These are phyloP conservation scores for Aspergillus tubingensis DNA, from an alignment of 2,329 filamentous ascomycete genomes.

Conservation along the genomic window DNA sequence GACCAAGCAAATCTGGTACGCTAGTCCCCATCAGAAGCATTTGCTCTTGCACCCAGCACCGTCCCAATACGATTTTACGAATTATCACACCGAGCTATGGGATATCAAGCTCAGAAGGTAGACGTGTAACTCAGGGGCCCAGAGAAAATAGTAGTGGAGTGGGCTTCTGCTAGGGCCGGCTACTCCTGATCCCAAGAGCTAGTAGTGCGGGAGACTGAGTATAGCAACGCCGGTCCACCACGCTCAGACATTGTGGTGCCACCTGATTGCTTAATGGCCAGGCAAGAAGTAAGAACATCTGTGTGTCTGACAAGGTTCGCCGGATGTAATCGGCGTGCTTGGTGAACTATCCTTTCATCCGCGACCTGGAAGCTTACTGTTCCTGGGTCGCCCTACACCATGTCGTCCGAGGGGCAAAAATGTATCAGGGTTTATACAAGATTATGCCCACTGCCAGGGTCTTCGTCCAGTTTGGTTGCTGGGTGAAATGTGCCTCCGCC, in stretches of 20 bases:
- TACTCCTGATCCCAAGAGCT: not conserved
- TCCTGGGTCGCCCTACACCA: not conserved
- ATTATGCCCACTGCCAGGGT: not conserved
- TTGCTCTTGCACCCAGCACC: not conserved
- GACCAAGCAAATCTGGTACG: not conserved
- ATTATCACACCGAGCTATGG: not conserved
- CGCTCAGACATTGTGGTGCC: not conserved
- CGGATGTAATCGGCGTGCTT: slow-evolving; percentile 2
- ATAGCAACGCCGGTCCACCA: not conserved
- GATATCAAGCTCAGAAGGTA: not conserved
- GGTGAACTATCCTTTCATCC: slow-evolving; percentile 4
- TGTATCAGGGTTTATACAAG: not conserved
- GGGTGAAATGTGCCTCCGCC: slow-evolving; percentile 1
- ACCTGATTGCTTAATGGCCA: not conserved
- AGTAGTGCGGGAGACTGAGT: not conserved
- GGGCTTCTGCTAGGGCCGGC: not conserved
- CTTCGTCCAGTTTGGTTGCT: not conserved
- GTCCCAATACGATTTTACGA: not conserved
- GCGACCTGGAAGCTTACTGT: slow-evolving; percentile 5
- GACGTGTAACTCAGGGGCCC: not conserved
- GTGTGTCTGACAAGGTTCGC: not conserved
- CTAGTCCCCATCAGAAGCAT: not conserved
- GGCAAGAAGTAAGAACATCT: not conserved
- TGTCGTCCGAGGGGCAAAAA: not conserved
- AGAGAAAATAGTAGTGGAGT: not conserved